Conservation (phyloP, 1,139 yeast species). For the Saccharomyces hybrid region DNA sequence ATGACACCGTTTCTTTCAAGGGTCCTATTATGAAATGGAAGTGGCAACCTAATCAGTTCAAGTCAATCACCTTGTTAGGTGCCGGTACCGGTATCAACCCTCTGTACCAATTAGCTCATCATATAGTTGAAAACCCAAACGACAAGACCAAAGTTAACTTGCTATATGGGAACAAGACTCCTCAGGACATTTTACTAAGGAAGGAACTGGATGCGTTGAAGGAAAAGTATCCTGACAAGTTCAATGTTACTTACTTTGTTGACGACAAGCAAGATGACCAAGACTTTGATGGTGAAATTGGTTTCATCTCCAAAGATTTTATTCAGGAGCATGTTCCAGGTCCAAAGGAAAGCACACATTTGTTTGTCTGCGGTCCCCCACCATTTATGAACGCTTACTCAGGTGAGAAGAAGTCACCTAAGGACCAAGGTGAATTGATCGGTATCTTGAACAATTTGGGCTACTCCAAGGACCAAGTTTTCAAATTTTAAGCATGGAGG, state of each 20-base stretch:
- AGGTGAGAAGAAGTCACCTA: conserved; percentile 46
- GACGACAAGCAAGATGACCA: conserved; percentile 43
- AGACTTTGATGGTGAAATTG: conserved; percentile 49
- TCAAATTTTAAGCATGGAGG: conserved; percentile 58
- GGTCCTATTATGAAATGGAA: conserved; percentile 94
- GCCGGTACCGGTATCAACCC: conserved; percentile 98
- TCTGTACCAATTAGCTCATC: conserved; percentile 73
- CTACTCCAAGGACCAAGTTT: conserved; percentile 78
- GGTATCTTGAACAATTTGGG: conserved; percentile 89
- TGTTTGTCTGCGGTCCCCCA: conserved; percentile 90
- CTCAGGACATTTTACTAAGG: conserved; percentile 70
- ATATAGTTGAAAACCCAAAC: conserved; percentile 59
- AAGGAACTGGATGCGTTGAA: conserved; percentile 65
- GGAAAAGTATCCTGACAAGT: conserved; percentile 62
- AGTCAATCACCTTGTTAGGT: conserved; percentile 75
- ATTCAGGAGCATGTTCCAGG: conserved; percentile 51
- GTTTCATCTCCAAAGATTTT: conserved; percentile 68
- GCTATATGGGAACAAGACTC: conserved; percentile 71
- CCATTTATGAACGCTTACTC: conserved; percentile 77
- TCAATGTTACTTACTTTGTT: conserved; percentile 70
- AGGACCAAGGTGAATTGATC: conserved; percentile 89
- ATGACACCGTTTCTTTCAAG: conserved; percentile 82
- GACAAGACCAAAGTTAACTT: conserved; percentile 83
- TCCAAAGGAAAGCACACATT: conserved; percentile 54
- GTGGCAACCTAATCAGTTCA: conserved; percentile 81